phyloP scores from a whole-genome alignment of 2,329 filamentous ascomycete species.

The Trichocomaceae sp. region DNA sequence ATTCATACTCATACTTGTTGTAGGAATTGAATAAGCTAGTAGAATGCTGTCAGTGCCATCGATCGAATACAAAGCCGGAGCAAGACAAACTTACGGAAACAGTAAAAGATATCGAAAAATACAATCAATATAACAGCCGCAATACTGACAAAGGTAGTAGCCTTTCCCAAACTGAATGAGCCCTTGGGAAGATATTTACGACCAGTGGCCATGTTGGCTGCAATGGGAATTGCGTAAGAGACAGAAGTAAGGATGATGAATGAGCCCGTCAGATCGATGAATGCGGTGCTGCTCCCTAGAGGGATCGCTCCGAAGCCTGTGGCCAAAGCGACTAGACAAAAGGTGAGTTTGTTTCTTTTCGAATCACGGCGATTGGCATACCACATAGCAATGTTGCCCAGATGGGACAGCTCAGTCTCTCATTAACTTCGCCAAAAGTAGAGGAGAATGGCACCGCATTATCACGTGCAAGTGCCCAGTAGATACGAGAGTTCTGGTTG shows the following conservation, averaged over 20 bases:
- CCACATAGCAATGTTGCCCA: constrained; percentile 37
- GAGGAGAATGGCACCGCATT: constrained; percentile 47
- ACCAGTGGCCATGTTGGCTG: constrained; percentile 41
- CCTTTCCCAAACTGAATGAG: constrained; percentile 40
- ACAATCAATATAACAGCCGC: constrained; percentile 42
- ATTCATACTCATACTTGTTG: constrained; percentile 40
- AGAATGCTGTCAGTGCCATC: background rate
- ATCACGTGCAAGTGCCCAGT: constrained; percentile 51
- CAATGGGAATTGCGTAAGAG: constrained; percentile 42
- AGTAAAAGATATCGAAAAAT: constrained; percentile 47
- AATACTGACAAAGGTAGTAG: constrained; percentile 39
- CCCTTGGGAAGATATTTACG: constrained; percentile 40
- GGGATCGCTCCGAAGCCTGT: constrained; percentile 51
- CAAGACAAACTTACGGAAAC: constrained; percentile 28
- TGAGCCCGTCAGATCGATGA: constrained; percentile 46
- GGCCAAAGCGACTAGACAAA: constrained; percentile 33
- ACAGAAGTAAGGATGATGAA: constrained; percentile 39
- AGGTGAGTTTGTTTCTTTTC: background rate
- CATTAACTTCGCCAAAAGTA: constrained; percentile 44
- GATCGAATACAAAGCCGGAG: background rate
- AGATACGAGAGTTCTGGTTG: constrained; percentile 24
- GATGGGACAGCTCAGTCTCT: constrained; percentile 45
- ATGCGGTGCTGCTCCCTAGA: constrained; percentile 59
- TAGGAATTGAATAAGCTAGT: constrained; percentile 22
- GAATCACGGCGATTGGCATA: background rate